These are phyloP conservation scores for Cyberlindnera xylosilytica DNA, from an alignment of 805 yeast genomes.

Conservation along the genomic window DNA sequence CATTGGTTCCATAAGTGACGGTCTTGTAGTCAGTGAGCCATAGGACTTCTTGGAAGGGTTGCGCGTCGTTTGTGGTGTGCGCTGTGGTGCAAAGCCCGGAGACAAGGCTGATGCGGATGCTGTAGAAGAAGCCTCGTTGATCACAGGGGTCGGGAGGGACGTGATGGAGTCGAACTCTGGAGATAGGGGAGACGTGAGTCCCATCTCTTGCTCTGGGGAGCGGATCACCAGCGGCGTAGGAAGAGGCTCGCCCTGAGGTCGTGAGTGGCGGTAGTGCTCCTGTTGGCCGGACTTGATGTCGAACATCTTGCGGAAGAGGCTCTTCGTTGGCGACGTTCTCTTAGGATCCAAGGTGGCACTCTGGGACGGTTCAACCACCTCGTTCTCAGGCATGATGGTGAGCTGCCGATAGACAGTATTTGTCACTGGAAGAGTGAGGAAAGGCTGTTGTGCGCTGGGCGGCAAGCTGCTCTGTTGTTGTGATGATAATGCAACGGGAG, in stretches of 20 bases:
- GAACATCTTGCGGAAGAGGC: conserved; percentile 9
- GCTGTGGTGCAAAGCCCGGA: conserved; percentile 2
- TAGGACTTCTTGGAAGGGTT: conserved; percentile 13
- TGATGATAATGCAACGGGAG: too few relatives aligned
- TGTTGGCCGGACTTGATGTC: conserved; percentile 4
- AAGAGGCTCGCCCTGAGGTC: background rate
- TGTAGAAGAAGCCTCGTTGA: conserved; percentile 21
- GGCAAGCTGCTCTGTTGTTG: too few relatives aligned
- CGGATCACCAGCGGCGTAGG: conserved; percentile 3
- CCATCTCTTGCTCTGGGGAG: background rate
- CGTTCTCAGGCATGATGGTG: background rate
- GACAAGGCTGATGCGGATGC: conserved; percentile 6
- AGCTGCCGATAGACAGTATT: background rate
- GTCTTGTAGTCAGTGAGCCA: conserved; percentile 19
- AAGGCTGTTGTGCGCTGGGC: too few relatives aligned
- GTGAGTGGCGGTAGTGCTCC: conserved; percentile 1
- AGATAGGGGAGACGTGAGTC: conserved; percentile 23
- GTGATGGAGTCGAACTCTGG: conserved; percentile 35
- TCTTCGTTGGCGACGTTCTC: conserved; percentile 8
- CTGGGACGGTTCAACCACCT: background rate
- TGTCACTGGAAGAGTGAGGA: too few relatives aligned
- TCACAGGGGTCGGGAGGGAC: conserved; percentile 45
- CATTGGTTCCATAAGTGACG: conserved; percentile 6
- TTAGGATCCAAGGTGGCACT: background rate
- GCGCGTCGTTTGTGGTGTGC: background rate